Percentiles rank a stretch among this genome's conserved stretches.
Conservation (phyloP, 768 basidiomycete genomes). For the Austroboletus festivus region DNA sequence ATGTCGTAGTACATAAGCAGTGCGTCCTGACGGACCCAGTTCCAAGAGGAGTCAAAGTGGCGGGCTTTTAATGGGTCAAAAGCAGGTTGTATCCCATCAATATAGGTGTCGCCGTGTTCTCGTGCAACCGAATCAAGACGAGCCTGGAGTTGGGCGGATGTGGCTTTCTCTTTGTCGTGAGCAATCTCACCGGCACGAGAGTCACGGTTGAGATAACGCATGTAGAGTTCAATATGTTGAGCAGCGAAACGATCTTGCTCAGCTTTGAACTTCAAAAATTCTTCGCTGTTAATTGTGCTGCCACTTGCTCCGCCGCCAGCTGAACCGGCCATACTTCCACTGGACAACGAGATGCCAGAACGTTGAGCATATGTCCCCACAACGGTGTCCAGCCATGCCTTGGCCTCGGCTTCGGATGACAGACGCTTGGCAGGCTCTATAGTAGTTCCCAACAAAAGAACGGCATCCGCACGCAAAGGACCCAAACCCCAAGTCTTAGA, state of each 20-base stretch:
- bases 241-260: slow-evolving; percentile 90
- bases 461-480: slow-evolving; percentile 81
- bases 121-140: slow-evolving; percentile 83
- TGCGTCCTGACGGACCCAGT: slow-evolving; percentile 98
- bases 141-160: slow-evolving; percentile 66
- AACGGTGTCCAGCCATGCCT: slow-evolving; percentile 87
- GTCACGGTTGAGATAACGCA: slow-evolving; percentile 94
- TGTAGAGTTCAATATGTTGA: slow-evolving; percentile 93
- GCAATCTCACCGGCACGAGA: slow-evolving; percentile 89
- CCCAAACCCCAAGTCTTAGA: slow-evolving; percentile 97
- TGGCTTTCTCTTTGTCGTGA: slow-evolving; percentile 83
- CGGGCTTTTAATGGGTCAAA: slow-evolving; percentile 97
- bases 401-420: slow-evolving; percentile 86
- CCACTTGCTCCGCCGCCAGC: slow-evolving; percentile 65
- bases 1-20: slow-evolving; percentile 98
- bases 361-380: slow-evolving; percentile 85
- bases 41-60: slow-evolving; percentile 98
- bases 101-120: slow-evolving; percentile 92
- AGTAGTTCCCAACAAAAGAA: slow-evolving; percentile 86
- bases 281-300: slow-evolving; percentile 94
- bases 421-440: slow-evolving; percentile 94
- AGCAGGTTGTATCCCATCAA: slow-evolving; percentile 91
- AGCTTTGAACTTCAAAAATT: slow-evolving; percentile 93
- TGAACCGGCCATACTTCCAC: slow-evolving; percentile 60
- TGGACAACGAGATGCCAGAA: slow-evolving; percentile 78